A percentile compares a stretch with the other conserved stretches of the same genome.
Evolutionary conservation across 805 yeast genomes (phyloP).

Genomic region (Starmerella etchellsii): DNA sequence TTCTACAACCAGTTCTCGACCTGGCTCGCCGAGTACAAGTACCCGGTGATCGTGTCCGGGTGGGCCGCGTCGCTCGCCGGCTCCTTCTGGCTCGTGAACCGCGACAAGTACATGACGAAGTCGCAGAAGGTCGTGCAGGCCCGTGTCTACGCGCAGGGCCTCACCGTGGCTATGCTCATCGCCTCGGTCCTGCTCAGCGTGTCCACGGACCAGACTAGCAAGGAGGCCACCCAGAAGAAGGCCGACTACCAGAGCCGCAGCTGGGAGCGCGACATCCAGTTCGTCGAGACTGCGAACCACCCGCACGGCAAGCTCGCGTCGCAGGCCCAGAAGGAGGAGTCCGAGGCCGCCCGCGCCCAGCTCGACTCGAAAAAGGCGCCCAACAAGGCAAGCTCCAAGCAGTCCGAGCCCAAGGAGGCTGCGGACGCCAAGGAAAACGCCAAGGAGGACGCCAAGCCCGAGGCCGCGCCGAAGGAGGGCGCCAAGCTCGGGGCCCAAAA

Average conservation of each 20-base stretch:
- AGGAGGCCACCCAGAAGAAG: slow-evolving; percentile 6
- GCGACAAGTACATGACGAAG: slow-evolving; percentile 58
- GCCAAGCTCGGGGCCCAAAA: too few relatives aligned
- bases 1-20: slow-evolving; percentile 1
- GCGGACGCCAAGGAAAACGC: neutral
- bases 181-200: slow-evolving; percentile 29
- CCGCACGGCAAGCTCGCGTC: slow-evolving; percentile 3
- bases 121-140: slow-evolving; percentile 80
- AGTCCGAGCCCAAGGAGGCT: neutral
- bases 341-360: neutral
- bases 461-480: too few relatives aligned
- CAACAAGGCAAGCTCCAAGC: neutral
- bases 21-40: slow-evolving; percentile 17
- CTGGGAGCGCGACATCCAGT: slow-evolving; percentile 21
- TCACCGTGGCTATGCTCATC: slow-evolving; percentile 58
- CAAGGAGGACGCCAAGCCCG: neutral
- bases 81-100: slow-evolving; percentile 62
- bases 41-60: slow-evolving; percentile 45
- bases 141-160: slow-evolving; percentile 82
- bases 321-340: neutral
- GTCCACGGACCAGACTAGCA: neutral
- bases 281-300: slow-evolving; percentile 18
- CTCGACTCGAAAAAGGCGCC: neutral
- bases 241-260: slow-evolving; percentile 9
- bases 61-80: slow-evolving; percentile 79